Conservation (phyloP, 208 protist species). For the Trypanosoma congolense region DNA sequence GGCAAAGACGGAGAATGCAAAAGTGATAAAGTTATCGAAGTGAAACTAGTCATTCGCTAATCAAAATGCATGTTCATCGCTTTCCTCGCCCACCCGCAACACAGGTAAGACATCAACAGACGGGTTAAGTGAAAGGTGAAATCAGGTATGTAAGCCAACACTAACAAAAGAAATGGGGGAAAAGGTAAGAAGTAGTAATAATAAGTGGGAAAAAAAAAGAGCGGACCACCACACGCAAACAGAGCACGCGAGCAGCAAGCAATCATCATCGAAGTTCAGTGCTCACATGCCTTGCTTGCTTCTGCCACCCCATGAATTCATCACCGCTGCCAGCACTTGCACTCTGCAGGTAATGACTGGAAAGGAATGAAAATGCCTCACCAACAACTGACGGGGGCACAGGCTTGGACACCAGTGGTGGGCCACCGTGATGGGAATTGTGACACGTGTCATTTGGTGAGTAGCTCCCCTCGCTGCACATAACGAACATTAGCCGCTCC, state of each 20-base stretch:
- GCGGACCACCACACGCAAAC: too few relatives aligned
- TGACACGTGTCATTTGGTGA: not conserved
- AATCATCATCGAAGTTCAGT: not conserved
- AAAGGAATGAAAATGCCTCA: conserved; percentile 19
- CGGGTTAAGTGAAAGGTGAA: too few relatives aligned
- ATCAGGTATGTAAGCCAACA: too few relatives aligned
- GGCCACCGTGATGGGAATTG: not conserved
- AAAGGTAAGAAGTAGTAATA: not conserved
- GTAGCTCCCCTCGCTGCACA: conserved; percentile 6
- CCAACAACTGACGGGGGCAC: conserved; percentile 4
- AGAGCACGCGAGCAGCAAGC: not conserved
- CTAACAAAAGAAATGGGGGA: not conserved
- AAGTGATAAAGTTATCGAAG: too few relatives aligned
- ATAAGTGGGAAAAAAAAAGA: not conserved
- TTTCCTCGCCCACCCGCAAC: too few relatives aligned
- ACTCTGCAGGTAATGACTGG: conserved; percentile 13
- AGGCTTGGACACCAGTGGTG: not conserved
- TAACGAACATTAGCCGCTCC: conserved; percentile 1
- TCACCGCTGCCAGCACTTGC: too few relatives aligned
- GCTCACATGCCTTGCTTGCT: too few relatives aligned
- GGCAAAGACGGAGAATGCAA: too few relatives aligned
- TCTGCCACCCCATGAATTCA: too few relatives aligned
- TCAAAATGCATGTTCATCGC: too few relatives aligned
- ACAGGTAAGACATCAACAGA: too few relatives aligned
- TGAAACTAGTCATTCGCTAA: too few relatives aligned